Conservation (phyloP, 306 rosid species). For the Vigna angularis region DNA sequence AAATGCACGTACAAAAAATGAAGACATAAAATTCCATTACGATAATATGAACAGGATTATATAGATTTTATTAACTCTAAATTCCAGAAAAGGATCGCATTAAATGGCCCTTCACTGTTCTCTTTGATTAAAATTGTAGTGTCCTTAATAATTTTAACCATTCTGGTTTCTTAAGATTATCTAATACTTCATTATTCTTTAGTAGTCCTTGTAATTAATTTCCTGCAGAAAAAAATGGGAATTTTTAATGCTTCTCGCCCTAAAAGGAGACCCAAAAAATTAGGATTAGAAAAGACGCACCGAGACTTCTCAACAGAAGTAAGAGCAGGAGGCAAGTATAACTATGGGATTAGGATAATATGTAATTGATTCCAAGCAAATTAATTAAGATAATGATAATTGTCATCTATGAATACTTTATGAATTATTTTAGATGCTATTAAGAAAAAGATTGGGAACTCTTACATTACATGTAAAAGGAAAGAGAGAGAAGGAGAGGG, state of each 20-base stretch:
- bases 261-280: not conserved
- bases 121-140: not conserved
- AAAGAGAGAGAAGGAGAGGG: constrained; percentile 20
- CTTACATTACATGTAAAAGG: not conserved
- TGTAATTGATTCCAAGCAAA: not conserved
- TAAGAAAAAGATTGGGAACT: not conserved
- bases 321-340: not conserved
- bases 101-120: not conserved
- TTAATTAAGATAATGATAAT: not conserved
- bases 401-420: too few relatives aligned
- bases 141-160: not conserved
- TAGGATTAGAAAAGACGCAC: not conserved
- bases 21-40: not conserved
- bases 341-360: not conserved
- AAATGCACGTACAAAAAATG: constrained; percentile 1
- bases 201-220: not conserved
- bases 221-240: constrained; percentile 3
- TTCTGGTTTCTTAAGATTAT: not conserved
- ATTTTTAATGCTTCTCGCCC: not conserved
- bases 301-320: not conserved
- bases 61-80: not conserved
- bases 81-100: not conserved
- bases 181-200: not conserved
- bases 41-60: not conserved
- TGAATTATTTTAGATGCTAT: too few relatives aligned